Base-by-base conservation (phyloP, 2,329 filamentous ascomycete species). In the Aschersonia sp. region DNA sequence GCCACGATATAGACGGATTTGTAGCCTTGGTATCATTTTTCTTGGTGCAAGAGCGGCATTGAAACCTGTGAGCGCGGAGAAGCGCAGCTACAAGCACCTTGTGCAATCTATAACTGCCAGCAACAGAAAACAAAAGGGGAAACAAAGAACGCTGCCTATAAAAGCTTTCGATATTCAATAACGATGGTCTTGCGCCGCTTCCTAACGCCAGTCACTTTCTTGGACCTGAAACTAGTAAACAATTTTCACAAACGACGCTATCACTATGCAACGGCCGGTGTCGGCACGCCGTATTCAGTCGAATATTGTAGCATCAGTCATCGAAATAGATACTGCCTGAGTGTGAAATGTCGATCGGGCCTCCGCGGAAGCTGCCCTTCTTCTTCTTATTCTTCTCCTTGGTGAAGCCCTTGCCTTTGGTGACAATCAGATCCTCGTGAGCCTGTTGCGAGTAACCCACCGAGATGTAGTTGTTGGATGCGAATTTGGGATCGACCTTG, bases 361-460 rank as follows among this genome's bases (percentile, higher is more conserved):
- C 92, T 43, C 92, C 92, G 44, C 84, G 81, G 73, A 95, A 98
- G 54, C 83, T 87, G 45, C 92, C 92, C 56, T 81, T 76, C 75
- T 88, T 89, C 76, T 88, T 92, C 75, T 98, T 98, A 70, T 98
- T 98, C 81, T 98, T 98, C 72, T 97, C 92, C 73, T 98, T 98
- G 50, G 90, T 97, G 68, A 98, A 98, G 4, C 87, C 88, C 70
- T 95, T 97, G 58, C 92, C 92, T 63, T 84, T 87, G 32, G 90
- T 97, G 40, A 95, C 77, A 45, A 88, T 86, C 52, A 98, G 70
- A 61, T 95, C 89, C 55, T 87, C 77, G 60, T 89, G 86, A 7
- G 94, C 94, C 56, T 81, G 81, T 57, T 92, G 83, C 30, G 89
- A 90, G 67, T 97, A 98, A 53, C 84, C 82, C 62, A 95, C 87